Percentiles rank a stretch among this genome's conserved stretches.
These are phyloP conservation scores for Calonectria hawksworthii DNA, from an alignment of 2,329 filamentous ascomycete species.

Conservation along the genomic window DNA sequence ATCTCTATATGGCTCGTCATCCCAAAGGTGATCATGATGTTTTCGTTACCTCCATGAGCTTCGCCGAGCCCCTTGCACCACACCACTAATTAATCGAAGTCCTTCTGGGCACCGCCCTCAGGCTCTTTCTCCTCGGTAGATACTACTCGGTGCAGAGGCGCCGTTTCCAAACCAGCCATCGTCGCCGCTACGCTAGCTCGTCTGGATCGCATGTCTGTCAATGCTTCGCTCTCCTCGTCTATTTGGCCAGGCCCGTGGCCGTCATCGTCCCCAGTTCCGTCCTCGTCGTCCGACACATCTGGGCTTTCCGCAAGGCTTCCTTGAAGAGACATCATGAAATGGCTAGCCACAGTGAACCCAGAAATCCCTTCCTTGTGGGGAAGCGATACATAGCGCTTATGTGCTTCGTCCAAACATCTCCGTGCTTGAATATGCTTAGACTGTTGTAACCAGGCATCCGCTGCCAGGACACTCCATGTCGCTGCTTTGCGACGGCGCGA, in stretches of 20 bases:
- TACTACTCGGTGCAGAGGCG: slow-evolving; percentile 56
- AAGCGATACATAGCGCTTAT: slow-evolving; percentile 66
- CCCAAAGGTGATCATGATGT: slow-evolving; percentile 25
- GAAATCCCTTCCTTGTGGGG: slow-evolving; percentile 65
- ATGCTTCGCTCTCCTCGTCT: slow-evolving; percentile 69
- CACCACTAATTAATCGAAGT: slow-evolving; percentile 59
- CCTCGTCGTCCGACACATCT: slow-evolving; percentile 48
- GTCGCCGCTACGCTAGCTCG: slow-evolving; percentile 68
- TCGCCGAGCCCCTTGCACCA: slow-evolving; percentile 6
- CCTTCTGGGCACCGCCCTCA: slow-evolving; percentile 48
- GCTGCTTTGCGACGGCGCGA: slow-evolving; percentile 86
- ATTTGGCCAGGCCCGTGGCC: slow-evolving; percentile 56
- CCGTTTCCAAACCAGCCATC: slow-evolving; percentile 63
- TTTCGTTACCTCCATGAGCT: slow-evolving; percentile 10
- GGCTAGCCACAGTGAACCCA: slow-evolving; percentile 64
- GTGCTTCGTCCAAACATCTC: slow-evolving; percentile 80
- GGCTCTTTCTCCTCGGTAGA: slow-evolving; percentile 37
- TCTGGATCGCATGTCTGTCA: slow-evolving; percentile 65
- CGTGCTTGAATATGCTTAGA: slow-evolving; percentile 84
- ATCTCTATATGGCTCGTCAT: slow-evolving; percentile 25
- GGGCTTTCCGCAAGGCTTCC: slow-evolving; percentile 64
- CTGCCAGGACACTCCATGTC: slow-evolving; percentile 87
- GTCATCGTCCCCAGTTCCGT: slow-evolving; percentile 56
- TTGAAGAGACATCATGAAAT: slow-evolving; percentile 67
- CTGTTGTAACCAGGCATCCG: slow-evolving; percentile 86